phyloP scores from a whole-genome alignment of 441 rosid genomes.

The Geranium incanum region DNA sequence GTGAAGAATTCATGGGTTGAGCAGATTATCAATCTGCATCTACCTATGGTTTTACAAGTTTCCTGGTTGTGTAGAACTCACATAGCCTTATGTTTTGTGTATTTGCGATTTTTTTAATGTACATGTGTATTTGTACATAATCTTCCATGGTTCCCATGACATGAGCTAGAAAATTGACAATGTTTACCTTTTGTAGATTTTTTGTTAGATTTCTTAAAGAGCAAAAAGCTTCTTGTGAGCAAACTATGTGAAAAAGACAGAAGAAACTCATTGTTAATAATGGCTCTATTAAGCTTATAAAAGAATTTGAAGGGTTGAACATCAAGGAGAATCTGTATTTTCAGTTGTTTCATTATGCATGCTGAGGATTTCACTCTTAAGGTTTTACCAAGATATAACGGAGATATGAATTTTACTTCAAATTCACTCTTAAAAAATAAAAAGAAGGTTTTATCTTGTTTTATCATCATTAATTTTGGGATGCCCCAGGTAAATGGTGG shows the following conservation, averaged over 20 bases:
- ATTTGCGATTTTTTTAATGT: too few relatives aligned
- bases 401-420: background rate
- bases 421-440: background rate
- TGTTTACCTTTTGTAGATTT: background rate
- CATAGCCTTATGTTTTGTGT: background rate
- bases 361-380: background rate
- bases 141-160: background rate
- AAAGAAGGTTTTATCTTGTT: background rate
- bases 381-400: background rate
- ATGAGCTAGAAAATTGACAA: background rate
- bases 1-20: background rate
- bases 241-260: background rate
- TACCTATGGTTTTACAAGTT: background rate
- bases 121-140: background rate
- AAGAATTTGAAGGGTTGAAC: background rate
- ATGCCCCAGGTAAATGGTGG: constrained; percentile 36
- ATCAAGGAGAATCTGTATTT: background rate
- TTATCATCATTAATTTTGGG: constrained; percentile 1
- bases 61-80: background rate
- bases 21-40: background rate
- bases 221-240: background rate
- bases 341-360: background rate
- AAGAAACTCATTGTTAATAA: background rate
- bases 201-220: background rate
- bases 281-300: background rate